phyloP scores from a whole-genome alignment of 495 filamentous ascomycete genomes.

The Xylaria nigripes region DNA sequence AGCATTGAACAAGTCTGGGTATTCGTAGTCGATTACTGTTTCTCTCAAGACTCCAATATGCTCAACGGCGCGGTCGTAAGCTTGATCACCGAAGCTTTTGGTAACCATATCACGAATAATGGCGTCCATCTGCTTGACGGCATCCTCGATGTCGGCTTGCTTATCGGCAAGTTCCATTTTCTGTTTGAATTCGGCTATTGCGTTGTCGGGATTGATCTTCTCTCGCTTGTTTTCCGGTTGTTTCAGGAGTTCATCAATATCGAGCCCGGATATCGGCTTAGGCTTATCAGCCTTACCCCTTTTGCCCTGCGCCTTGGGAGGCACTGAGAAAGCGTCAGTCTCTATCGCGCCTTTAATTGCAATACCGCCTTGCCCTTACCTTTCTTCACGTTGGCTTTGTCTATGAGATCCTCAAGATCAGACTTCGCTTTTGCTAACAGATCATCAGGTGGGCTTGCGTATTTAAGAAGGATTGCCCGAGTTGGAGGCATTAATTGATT shows the following conservation, averaged over 20 bases:
- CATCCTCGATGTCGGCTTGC: slow-evolving; percentile 53
- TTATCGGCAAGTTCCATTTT: slow-evolving; percentile 56
- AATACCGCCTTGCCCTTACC: slow-evolving; percentile 35
- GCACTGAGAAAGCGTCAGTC: slow-evolving; percentile 50
- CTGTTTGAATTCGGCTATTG: slow-evolving; percentile 90
- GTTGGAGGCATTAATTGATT: slow-evolving; percentile 58
- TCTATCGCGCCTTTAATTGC: not conserved
- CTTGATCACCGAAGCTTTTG: slow-evolving; percentile 63
- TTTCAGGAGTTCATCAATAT: slow-evolving; percentile 70
- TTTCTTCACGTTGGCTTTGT: slow-evolving; percentile 77
- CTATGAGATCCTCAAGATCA: slow-evolving; percentile 56
- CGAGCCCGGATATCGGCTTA: slow-evolving; percentile 85
- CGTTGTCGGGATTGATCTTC: slow-evolving; percentile 68
- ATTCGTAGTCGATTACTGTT: slow-evolving; percentile 66
- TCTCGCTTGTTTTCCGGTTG: slow-evolving; percentile 35
- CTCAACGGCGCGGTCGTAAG: slow-evolving; percentile 70
- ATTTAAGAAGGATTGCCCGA: slow-evolving; percentile 61
- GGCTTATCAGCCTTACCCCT: slow-evolving; percentile 60
- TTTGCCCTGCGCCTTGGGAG: slow-evolving; percentile 70
- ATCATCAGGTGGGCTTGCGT: slow-evolving; percentile 63
- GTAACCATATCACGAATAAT: slow-evolving; percentile 63
- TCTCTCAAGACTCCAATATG: slow-evolving; percentile 69
- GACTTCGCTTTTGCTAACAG: slow-evolving; percentile 48
- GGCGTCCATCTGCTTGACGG: slow-evolving; percentile 62
- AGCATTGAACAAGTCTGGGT: slow-evolving; percentile 69